Base-by-base conservation (phyloP, 352 stramenopile genomes). In the Phytophthora colocasiae region DNA sequence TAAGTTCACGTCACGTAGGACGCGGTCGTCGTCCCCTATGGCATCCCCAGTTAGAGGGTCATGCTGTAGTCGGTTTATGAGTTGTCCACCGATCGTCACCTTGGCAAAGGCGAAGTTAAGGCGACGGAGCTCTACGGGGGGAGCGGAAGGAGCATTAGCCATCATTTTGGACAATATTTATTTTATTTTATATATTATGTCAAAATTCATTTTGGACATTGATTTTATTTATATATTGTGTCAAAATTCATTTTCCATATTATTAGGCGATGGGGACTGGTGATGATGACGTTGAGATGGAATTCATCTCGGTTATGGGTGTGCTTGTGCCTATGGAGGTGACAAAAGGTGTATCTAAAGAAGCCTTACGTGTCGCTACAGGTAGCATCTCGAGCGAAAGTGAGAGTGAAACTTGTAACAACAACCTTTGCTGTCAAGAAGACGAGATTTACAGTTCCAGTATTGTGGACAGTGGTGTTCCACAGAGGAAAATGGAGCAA, bases 1-100 rank as follows among this genome's bases (percentile, higher is more conserved):
- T 10, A 98, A 63, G 69, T 81, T 90, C 22, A 98, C 71, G 73
- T 97, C 77, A 27, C 89, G 69, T 4, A 99, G 78, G 59, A 98
- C 93, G 11, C 83, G 84, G 61, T 90, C 79, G 58, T 94, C 77
- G 7, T 73, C 43, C 49, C 22, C 36, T 29, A 47, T 22, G 17
- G 26, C 31, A 0, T 59, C 50, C 4, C 60, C 55, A 0, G 57
- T 62, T 1, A 46, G 46, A 2, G 70, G 44, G 7, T 90, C 79
- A 46, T 89, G 51, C 55, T 90, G 85, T 47, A 90, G 61, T 7
- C 73, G 73, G 63, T 82, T 90, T 38, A 90, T 38, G 17, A 91
- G 63, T 27, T 87, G 71, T 0, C 84, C 81, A 45, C 81, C 84
- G 44, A 88, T 73, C 5, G 78, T 89, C 52, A 90, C 82, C 66